Evolutionary conservation across 169 alveolate genomes (phyloP), one percentile per base, ranked within the genome.

Genomic region (Plasmodium ovale): DNA sequence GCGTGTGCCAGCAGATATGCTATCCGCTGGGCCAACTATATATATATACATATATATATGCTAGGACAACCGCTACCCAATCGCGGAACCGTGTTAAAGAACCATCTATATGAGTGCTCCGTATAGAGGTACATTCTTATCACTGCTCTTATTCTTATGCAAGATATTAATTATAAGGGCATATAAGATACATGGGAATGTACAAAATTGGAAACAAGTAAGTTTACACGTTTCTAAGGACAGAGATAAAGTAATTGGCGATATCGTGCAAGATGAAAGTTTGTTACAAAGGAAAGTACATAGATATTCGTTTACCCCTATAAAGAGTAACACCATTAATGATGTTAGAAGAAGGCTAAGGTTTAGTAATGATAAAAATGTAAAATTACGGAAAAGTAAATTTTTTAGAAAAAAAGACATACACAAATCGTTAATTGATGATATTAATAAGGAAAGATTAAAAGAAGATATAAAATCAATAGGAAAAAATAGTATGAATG

Each of bases 361-460:
- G 42, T 68, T 19, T 56, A 85, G 47, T 56, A 65, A 53, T 5
- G n/a, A n/a, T n/a, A 54, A 70, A 56, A 85, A 37, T 33, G 42
- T 21, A 27, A 64, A 62, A 53, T 14, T 39, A 39, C 35, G 10
- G 33, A 85, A 85, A 23, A 53, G 29, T 2, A 39, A 42, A 25
- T 42, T 59, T 37, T 9, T 3, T 16, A 47, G 19, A 56, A 85
- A 68, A 58, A 85, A 70, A 37, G 71, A 85, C 25, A 70, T 85
- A 37, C 87, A 85, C 19, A 85, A 85, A 85, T 69, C 74, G 1
- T 72, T 85, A 68, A 67, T 85, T 23, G 70, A 85, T 54, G 67
- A 70, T 49, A 69, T 85, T 39, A 67, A 85, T 53, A 70, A 85
- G 35, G 87, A 85, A 51, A 56, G 25, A 27, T 10, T 85, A 14